Conservation (phyloP, 345 rosid genomes). For the Rhizophora apiculata region DNA sequence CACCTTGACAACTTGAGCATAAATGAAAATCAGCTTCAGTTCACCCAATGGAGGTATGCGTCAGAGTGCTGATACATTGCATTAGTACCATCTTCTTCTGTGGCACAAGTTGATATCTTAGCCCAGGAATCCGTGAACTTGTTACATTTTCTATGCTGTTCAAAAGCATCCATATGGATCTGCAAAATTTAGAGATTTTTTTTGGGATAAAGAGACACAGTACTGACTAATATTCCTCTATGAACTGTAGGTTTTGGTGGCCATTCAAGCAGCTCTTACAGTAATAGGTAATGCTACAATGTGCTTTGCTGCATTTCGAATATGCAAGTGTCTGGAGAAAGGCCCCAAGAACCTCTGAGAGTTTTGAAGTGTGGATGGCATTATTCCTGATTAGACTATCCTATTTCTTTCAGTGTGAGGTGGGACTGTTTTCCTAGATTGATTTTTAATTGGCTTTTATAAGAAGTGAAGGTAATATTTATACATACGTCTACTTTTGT, state of each 20-base stretch:
- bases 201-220: too few species aligned
- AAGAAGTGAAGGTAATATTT: neutral
- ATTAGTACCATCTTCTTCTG: too few species aligned
- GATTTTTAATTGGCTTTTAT: neutral
- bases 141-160: too few species aligned
- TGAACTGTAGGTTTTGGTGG: conserved; percentile 60
- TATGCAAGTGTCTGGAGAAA: conserved; percentile 51
- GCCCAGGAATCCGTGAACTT: too few species aligned
- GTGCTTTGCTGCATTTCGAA: conserved; percentile 81
- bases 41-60: neutral
- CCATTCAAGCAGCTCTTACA: conserved; percentile 77
- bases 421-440: conserved; percentile 7
- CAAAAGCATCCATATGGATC: too few species aligned
- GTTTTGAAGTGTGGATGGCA: conserved; percentile 7
- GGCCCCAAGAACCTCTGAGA: conserved; percentile 40
- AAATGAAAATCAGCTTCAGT: neutral
- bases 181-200: neutral
- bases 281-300: conserved; percentile 77
- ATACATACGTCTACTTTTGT: neutral
- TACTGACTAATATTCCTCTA: neutral
- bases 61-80: too few species aligned
- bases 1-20: neutral
- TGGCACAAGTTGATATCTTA: too few species aligned
- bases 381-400: neutral
- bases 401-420: conserved; percentile 8